A percentile compares a stretch with the other conserved stretches of the same genome.
Evolutionary conservation across 495 filamentous ascomycete species (phyloP).

Genomic region (Daldinia concentrica): DNA sequence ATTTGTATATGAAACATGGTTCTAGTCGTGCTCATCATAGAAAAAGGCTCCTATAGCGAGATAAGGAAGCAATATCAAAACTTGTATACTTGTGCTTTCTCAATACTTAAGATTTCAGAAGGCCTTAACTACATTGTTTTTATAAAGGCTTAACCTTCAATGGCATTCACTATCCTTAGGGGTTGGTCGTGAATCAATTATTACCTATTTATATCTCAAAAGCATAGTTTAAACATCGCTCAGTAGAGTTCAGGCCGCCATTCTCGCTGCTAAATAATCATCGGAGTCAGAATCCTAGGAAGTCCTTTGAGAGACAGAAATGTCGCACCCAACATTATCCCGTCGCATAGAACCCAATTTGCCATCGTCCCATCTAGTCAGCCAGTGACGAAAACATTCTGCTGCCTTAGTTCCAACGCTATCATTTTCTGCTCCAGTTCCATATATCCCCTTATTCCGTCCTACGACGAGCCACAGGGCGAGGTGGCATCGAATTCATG

Average conservation of each 20-base stretch:
- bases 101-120: too few species aligned
- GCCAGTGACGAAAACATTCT: neutral
- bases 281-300: neutral
- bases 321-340: neutral
- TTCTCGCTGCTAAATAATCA: neutral
- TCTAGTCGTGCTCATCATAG: neutral
- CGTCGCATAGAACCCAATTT: neutral
- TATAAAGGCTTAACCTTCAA: too few species aligned
- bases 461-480: neutral
- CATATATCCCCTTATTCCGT: neutral
- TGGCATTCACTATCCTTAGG: too few species aligned
- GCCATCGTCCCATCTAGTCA: neutral
- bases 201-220: neutral
- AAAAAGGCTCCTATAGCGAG: neutral
- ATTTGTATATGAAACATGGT: neutral
- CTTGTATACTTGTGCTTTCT: too few species aligned
- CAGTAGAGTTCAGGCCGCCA: neutral
- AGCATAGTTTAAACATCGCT: neutral
- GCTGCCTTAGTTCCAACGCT: neutral
- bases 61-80: too few species aligned
- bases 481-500: neutral
- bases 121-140: too few species aligned
- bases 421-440: neutral
- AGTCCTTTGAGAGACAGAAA: neutral
- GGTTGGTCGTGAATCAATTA: too few species aligned